Conservation (phyloP, 345 rosid genomes). For the Syzygium grande region DNA sequence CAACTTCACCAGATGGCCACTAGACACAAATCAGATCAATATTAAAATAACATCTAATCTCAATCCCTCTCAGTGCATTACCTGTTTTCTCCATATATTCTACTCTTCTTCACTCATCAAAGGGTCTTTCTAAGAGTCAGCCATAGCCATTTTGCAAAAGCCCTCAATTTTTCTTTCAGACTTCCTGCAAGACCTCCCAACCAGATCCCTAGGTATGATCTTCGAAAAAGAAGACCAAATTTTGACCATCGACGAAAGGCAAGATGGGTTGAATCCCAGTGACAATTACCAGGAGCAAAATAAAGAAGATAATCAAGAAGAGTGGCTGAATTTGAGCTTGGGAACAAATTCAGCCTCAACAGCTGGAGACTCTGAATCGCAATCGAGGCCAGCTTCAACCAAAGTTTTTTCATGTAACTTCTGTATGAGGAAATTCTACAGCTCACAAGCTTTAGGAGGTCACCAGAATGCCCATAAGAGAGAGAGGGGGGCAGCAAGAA, state of each 20-base stretch:
- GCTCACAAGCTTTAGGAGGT: constrained; percentile 75
- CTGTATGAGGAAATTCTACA: constrained; percentile 69
- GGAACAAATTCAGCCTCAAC: constrained; percentile 33
- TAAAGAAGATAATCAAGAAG: constrained; percentile 16
- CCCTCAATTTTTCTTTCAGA: constrained; percentile 1
- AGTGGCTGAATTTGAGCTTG: constrained; percentile 59
- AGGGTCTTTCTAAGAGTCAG: constrained; percentile 15
- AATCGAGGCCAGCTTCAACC: constrained; percentile 21
- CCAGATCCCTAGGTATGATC: constrained; percentile 24
- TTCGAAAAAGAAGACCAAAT: constrained; percentile 20
- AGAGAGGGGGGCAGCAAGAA: constrained; percentile 64
- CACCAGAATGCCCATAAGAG: constrained; percentile 84
- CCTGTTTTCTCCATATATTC: constrained; percentile 23
- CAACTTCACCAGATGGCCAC: constrained; percentile 32
- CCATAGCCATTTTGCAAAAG: constrained; percentile 9
- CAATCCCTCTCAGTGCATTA: not conserved
- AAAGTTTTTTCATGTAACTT: constrained; percentile 64
- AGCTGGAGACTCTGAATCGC: constrained; percentile 24
- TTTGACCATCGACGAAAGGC: constrained; percentile 13
- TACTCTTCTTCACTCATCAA: constrained; percentile 16
- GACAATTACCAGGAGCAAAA: constrained; percentile 12
- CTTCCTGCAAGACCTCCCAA: not conserved
- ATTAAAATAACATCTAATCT: not conserved
- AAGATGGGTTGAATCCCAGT: constrained; percentile 3
- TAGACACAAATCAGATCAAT: constrained; percentile 11